Evolutionary conservation across 2,329 filamentous ascomycete genomes (phyloP).

Genomic region (Colletotrichum melonis): DNA sequence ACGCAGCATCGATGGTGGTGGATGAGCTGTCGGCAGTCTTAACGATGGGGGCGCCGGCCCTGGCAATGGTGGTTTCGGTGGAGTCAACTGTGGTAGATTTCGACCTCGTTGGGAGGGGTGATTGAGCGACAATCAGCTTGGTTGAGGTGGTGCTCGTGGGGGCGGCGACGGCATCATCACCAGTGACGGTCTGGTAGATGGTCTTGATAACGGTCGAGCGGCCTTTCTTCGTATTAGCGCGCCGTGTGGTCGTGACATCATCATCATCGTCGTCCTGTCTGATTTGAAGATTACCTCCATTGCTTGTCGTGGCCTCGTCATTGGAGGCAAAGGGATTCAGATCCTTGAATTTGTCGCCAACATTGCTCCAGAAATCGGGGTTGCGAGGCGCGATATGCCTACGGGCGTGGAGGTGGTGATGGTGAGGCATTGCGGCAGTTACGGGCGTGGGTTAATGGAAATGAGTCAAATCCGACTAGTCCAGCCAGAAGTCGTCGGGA

Average conservation of each 20-base stretch:
- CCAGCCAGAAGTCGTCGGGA: conserved; percentile 23
- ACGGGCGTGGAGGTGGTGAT: conserved; percentile 21
- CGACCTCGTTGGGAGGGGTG: conserved; percentile 10
- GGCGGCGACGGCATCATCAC: not conserved
- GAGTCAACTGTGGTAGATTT: not conserved
- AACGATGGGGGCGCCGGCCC: conserved; percentile 15
- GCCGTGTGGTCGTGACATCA: conserved; percentile 15
- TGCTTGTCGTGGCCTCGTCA: conserved; percentile 19
- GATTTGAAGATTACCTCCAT: conserved; percentile 31
- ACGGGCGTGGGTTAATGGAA: not conserved
- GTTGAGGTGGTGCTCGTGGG: conserved; percentile 32
- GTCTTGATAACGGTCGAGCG: conserved; percentile 47
- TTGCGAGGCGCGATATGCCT: conserved; percentile 28
- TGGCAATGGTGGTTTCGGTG: conserved; percentile 25
- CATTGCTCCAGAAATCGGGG: conserved; percentile 32
- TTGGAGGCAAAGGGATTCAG: conserved; percentile 27
- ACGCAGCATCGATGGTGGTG: conserved; percentile 6
- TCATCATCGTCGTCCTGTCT: conserved; percentile 25
- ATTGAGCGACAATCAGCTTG: conserved; percentile 49
- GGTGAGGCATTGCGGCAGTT: conserved; percentile 29
- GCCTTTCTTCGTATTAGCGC: conserved; percentile 32
- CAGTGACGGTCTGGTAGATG: conserved; percentile 52
- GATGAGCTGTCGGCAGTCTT: conserved; percentile 21
- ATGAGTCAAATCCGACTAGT: not conserved
- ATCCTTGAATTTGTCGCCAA: conserved; percentile 21